Evolutionary conservation across 495 filamentous ascomycete genomes (phyloP).

Genomic region (Aspergillus ostianus): DNA sequence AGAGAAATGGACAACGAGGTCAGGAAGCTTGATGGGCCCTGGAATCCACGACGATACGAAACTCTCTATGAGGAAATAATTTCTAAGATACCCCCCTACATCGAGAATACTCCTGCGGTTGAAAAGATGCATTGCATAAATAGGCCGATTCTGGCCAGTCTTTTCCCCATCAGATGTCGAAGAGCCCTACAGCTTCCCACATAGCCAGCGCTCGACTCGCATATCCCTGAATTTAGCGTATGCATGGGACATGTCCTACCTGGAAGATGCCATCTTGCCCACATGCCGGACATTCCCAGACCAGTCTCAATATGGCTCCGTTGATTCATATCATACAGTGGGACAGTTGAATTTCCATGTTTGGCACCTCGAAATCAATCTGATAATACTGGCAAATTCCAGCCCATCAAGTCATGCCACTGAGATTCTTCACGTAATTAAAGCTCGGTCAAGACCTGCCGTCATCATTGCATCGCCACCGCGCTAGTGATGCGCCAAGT

Average conservation of each 20-base stretch:
- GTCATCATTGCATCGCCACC: not conserved
- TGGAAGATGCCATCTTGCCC: too few relatives aligned
- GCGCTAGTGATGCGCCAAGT: not conserved
- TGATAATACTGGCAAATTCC: too few relatives aligned
- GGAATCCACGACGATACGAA: not conserved
- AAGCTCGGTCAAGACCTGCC: too few relatives aligned
- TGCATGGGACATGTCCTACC: too few relatives aligned
- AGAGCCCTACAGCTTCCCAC: not conserved
- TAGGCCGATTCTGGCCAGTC: not conserved
- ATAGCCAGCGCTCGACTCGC: not conserved
- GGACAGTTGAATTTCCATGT: too few relatives aligned
- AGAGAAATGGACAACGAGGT: not conserved
- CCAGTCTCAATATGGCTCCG: too few relatives aligned
- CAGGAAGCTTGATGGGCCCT: not conserved
- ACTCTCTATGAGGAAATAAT: not conserved
- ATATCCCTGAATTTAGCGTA: not conserved
- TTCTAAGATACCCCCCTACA: not conserved
- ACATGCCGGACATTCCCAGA: too few relatives aligned
- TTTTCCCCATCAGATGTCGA: not conserved
- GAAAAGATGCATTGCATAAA: not conserved
- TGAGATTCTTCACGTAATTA: too few relatives aligned
- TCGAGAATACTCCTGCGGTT: not conserved
- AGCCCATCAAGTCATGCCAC: too few relatives aligned
- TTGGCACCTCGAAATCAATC: too few relatives aligned
- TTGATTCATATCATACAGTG: too few relatives aligned